Evolutionary conservation across 331 rosid species (phyloP), one percentile per base, ranked within the genome.

Genomic region (Phaseolus coccineus): DNA sequence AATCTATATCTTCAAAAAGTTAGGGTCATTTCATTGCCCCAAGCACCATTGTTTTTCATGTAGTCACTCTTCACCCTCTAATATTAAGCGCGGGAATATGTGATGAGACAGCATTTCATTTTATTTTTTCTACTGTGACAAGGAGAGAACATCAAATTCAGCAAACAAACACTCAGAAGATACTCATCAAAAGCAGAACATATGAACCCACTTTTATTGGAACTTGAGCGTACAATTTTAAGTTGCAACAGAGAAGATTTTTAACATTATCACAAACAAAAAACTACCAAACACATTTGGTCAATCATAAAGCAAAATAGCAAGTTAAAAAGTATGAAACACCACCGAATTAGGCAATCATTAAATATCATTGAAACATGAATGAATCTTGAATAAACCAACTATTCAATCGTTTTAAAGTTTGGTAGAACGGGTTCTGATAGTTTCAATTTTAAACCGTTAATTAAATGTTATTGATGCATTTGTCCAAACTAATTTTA

Each of bases 211-310:
- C 2, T 25, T 35, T 15, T n/a, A 37, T 40, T 25, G 61, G 50
- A 37, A 50, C 3, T 55, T 40, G 3, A 33, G 6, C 53, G 69
- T 27, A 46, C 12, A 79, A 61, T n/a, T 40, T 40, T 40, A 40
- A 8, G 46, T 84, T 16, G 69, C 48, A 51, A 69, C 3, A 42
- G 47, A 16, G 37, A 77, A 58, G 28, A 69, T 46, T 63, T 46
- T 68, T 57, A 76, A 63, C 74, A n/a, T 51, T 64, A 68, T 50
- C 72, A 68, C 69, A 73, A 31, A 73, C 68, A 9, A 66, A 59
- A 47, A 13, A 30, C 65, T 67, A 57, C 51, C 61, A 78, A 61
- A 70, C 59, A 67, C 5, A 25, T 25, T 24, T 66, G 56, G 39
- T 35, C 6, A 48, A 58, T 56, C 69, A 64, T 24, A 62, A 58